phyloP scores from a whole-genome alignment of 2,329 filamentous ascomycete genomes.

The Arthrinium puccinioides region DNA sequence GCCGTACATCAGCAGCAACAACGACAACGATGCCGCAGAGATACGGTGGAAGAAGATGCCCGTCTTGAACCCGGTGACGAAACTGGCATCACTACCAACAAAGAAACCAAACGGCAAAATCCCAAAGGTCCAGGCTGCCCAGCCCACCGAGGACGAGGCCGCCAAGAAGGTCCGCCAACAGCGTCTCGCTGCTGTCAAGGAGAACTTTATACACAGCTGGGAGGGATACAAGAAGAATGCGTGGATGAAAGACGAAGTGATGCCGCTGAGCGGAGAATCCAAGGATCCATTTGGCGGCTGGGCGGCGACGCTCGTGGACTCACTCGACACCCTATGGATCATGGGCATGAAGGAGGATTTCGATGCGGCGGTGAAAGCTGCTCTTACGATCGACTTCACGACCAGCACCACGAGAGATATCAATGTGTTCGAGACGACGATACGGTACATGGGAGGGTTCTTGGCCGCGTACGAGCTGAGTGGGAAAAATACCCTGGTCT shows the following conservation, averaged over 20 bases:
- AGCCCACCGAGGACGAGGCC: constrained; percentile 37
- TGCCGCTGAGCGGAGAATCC: constrained; percentile 30
- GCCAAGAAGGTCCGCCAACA: constrained; percentile 40
- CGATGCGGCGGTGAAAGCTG: constrained; percentile 31
- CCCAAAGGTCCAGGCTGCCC: constrained; percentile 49
- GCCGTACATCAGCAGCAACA: background rate
- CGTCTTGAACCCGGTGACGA: constrained; percentile 24
- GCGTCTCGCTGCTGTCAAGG: constrained; percentile 49
- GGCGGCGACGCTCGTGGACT: constrained; percentile 39
- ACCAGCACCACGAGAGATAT: constrained; percentile 19
- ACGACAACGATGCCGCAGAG: too few species aligned
- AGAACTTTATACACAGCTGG: constrained; percentile 50
- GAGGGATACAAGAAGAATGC: constrained; percentile 53
- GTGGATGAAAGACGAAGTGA: constrained; percentile 45
- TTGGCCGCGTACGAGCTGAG: constrained; percentile 29
- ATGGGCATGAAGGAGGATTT: constrained; percentile 41
- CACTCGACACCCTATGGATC: constrained; percentile 26
- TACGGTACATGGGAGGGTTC: constrained; percentile 24
- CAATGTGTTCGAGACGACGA: constrained; percentile 31
- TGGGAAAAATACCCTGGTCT: constrained; percentile 31
- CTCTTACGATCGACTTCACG: constrained; percentile 34
- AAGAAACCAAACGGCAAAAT: constrained; percentile 38
- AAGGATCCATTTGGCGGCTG: constrained; percentile 35
- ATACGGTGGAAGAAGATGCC: constrained; percentile 26
- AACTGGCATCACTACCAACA: constrained; percentile 26